Conservation (phyloP, 2,329 filamentous ascomycete genomes). For the Apiospora koreana region DNA sequence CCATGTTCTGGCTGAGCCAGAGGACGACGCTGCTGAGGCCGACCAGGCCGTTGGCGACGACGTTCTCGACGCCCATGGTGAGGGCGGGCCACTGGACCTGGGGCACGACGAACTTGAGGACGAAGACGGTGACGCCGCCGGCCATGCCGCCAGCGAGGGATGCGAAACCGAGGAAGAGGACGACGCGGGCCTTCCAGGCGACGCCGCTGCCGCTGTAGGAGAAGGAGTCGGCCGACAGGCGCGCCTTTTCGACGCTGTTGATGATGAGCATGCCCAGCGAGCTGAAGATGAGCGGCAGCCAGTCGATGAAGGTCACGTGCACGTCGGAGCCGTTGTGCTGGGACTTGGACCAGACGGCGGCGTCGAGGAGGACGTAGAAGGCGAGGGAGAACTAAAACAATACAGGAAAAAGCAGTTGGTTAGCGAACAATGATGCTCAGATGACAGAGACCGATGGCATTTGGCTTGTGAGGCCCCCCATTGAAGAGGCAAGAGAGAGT, state of each 20-base stretch:
- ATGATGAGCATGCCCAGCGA: conserved; percentile 70
- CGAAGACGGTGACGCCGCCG: conserved; percentile 67
- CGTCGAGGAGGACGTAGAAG: conserved; percentile 69
- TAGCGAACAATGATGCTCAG: background rate
- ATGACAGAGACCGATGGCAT: too few relatives aligned
- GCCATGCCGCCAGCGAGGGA: conserved; percentile 68
- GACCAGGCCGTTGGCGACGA: conserved; percentile 65
- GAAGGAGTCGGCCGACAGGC: conserved; percentile 64
- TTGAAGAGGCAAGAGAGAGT: background rate
- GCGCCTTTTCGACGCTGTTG: conserved; percentile 68
- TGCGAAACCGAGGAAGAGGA: conserved; percentile 68
- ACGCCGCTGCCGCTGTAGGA: conserved; percentile 64
- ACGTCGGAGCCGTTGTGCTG: conserved; percentile 58
- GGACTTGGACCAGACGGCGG: conserved; percentile 67
- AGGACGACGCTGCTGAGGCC: conserved; percentile 65
- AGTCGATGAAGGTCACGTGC: conserved; percentile 69
- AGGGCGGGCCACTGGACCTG: conserved; percentile 60
- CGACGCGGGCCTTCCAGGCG: conserved; percentile 68
- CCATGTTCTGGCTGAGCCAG: conserved; percentile 72
- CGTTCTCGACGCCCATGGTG: conserved; percentile 66
- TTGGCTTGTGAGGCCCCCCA: background rate
- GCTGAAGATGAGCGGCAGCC: conserved; percentile 68
- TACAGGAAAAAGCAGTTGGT: background rate
- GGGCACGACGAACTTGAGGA: conserved; percentile 64
- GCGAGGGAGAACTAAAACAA: conserved; percentile 62